These are phyloP conservation scores for Corylus americana DNA, from an alignment of 306 rosid species.

Conservation along the genomic window DNA sequence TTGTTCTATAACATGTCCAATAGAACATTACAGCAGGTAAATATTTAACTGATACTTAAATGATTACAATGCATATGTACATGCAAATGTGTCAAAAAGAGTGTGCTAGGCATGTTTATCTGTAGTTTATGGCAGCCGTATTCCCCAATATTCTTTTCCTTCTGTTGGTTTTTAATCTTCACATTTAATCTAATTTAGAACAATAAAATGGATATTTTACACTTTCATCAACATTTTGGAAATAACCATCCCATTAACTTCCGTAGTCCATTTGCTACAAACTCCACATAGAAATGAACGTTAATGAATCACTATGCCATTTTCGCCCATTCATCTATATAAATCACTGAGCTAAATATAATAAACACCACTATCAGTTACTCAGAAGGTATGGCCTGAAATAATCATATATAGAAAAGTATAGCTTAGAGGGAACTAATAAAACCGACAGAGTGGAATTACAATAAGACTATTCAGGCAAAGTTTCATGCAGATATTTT, in stretches of 20 bases:
- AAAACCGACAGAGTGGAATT: background rate
- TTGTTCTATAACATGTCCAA: slow-evolving; percentile 3
- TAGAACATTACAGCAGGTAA: slow-evolving; percentile 6
- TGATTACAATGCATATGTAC: background rate
- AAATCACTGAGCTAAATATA: background rate
- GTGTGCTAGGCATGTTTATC: background rate
- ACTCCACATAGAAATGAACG: background rate
- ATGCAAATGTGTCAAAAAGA: slow-evolving; percentile 8
- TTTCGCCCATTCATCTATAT: background rate
- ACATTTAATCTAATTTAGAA: background rate
- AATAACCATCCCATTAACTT: background rate
- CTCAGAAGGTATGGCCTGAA: slow-evolving; percentile 9
- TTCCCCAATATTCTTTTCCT: background rate
- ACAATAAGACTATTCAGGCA: background rate
- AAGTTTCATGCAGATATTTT: slow-evolving; percentile 1
- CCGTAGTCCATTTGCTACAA: background rate
- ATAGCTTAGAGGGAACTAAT: background rate
- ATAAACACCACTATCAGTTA: slow-evolving; percentile 3
- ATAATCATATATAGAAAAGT: background rate
- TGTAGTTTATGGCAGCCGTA: background rate
- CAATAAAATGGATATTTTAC: background rate
- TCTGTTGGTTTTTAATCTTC: background rate
- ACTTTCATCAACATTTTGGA: background rate
- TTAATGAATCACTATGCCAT: background rate
- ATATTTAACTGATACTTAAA: background rate